Conservation (phyloP, 176 grass and related monocot genomes). For the Chloris gayana region DNA sequence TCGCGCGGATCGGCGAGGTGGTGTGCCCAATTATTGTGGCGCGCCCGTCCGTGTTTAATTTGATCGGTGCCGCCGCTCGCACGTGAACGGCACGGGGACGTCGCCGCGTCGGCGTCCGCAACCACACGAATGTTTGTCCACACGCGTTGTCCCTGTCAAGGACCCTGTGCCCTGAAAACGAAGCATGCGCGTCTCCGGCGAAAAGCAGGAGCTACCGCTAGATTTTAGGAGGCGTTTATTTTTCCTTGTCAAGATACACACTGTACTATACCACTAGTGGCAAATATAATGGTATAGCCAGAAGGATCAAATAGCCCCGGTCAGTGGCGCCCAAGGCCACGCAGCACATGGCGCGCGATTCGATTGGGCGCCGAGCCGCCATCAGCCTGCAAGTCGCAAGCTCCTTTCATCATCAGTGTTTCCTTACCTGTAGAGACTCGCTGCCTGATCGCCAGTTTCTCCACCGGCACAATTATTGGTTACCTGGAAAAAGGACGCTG, state of each 20-base stretch:
- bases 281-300: neutral
- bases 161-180: conserved; percentile 31
- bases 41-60: neutral
- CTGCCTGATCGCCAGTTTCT: neutral
- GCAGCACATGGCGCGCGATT: neutral
- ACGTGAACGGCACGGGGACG: conserved; percentile 39
- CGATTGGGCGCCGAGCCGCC: neutral
- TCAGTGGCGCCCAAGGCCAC: neutral
- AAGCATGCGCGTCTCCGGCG: neutral
- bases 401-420: conserved; percentile 29
- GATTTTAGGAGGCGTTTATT: neutral
- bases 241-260: neutral
- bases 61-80: neutral
- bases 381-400: conserved; percentile 21
- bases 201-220: neutral
- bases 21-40: conserved; percentile 30
- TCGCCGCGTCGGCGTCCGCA: conserved; percentile 2
- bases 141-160: conserved; percentile 9
- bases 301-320: neutral
- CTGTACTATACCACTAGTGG: too few relatives aligned
- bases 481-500: conserved; percentile 26
- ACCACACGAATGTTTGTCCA: conserved; percentile 65
- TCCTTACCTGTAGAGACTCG: conserved; percentile 13
- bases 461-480: conserved; percentile 32
- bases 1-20: neutral